These are phyloP conservation scores for Pezicula carpinea DNA, from an alignment of 2,329 filamentous ascomycete species.

Conservation along the genomic window DNA sequence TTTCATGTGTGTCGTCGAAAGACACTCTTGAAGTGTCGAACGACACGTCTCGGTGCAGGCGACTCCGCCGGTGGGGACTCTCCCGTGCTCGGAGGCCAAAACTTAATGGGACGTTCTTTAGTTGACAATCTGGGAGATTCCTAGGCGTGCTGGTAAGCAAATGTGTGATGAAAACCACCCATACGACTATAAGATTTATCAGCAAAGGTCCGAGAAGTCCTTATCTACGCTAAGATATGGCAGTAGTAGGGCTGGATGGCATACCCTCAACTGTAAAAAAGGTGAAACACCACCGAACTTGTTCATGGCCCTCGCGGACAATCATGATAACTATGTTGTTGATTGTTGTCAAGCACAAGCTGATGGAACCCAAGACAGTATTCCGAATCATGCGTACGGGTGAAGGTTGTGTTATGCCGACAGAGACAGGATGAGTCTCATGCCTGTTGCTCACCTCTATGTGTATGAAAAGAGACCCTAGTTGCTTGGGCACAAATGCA, in stretches of 20 bases:
- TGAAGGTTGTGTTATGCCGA: constrained; percentile 1
- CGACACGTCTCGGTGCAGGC: too few species aligned
- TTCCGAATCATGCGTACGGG: constrained; percentile 6
- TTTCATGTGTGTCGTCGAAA: too few species aligned
- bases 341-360: constrained; percentile 2
- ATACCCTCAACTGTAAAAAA: constrained; percentile 6
- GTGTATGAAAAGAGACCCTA: background rate
- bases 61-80: too few species aligned
- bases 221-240: background rate
- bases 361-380: constrained; percentile 4
- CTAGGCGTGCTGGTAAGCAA: background rate
- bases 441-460: background rate
- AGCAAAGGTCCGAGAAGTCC: background rate
- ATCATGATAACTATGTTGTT: constrained; percentile 5
- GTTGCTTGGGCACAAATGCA: background rate
- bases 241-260: background rate
- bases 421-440: background rate
- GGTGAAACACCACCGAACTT: constrained; percentile 5
- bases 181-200: background rate
- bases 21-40: too few species aligned
- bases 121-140: background rate
- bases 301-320: constrained; percentile 3
- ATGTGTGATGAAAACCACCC: background rate
- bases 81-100: too few species aligned
- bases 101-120: background rate